These are phyloP conservation scores for Backusella westeae DNA, from an alignment of 192 early-diverging fungal genomes.

Conservation along the genomic window DNA sequence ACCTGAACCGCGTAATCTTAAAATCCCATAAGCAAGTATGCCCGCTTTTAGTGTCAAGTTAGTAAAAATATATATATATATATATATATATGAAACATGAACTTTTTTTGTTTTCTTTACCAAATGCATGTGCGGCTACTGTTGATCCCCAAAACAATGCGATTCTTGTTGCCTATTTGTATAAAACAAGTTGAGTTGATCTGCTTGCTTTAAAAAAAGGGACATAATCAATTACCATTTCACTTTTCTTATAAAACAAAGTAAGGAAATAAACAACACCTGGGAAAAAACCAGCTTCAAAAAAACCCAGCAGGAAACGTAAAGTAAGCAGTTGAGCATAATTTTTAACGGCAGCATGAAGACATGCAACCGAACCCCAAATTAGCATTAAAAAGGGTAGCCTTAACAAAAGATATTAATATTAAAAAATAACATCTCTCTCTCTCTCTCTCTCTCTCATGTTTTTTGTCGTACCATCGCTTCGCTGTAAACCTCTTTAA, in stretches of 20 bases:
- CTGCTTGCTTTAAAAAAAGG: not conserved
- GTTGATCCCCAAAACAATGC: constrained; percentile 32
- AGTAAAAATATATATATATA: not conserved
- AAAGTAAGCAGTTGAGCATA: constrained; percentile 21
- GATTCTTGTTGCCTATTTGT: constrained; percentile 28
- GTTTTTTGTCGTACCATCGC: constrained; percentile 22
- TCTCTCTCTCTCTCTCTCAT: no score
- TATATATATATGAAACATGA: not conserved
- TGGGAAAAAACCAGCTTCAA: constrained; percentile 34
- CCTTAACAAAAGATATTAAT: constrained; percentile 2
- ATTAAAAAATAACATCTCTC: no score
- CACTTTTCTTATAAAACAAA: constrained; percentile 29
- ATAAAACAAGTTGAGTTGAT: not conserved
- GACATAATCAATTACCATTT: constrained; percentile 18
- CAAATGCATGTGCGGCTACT: constrained; percentile 31
- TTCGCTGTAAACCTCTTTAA: constrained; percentile 27
- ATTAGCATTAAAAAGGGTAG: constrained; percentile 29
- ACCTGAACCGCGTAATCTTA: constrained; percentile 24
- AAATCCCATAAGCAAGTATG: constrained; percentile 29
- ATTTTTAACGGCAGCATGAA: constrained; percentile 24
- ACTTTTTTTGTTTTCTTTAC: not conserved
- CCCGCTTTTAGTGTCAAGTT: constrained; percentile 15
- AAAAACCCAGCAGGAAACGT: constrained; percentile 30
- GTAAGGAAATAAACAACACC: constrained; percentile 32
- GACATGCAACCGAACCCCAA: constrained; percentile 27